phyloP scores from a whole-genome alignment of 768 basidiomycete genomes.

The Postia placenta region DNA sequence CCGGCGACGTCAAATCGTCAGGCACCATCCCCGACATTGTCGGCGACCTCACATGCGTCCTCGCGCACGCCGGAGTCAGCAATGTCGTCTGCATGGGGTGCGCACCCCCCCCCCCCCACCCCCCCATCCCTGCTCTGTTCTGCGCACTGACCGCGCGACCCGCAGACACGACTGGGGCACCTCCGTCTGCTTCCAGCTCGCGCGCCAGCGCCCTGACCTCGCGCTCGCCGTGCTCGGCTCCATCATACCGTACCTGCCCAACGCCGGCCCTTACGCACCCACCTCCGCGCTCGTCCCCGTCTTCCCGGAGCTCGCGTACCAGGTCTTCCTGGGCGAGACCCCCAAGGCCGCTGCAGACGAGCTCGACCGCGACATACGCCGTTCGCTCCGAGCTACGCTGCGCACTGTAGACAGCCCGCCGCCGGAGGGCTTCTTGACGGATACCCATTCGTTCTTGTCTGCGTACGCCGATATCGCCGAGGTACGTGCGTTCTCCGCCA shows the following conservation, averaged over 20 bases:
- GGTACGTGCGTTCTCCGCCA: slow-evolving; percentile 20
- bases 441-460: slow-evolving; percentile 40
- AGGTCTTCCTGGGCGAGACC: slow-evolving; percentile 51
- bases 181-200: slow-evolving; percentile 61
- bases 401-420: slow-evolving; percentile 49
- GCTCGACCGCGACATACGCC: slow-evolving; percentile 48
- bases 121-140: neutral
- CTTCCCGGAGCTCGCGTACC: slow-evolving; percentile 56
- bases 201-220: slow-evolving; percentile 59
- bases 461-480: slow-evolving; percentile 45
- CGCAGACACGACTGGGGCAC: slow-evolving; percentile 74
- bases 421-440: slow-evolving; percentile 48
- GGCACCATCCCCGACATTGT: slow-evolving; percentile 56
- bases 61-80: slow-evolving; percentile 42
- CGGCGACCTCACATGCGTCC: slow-evolving; percentile 56
- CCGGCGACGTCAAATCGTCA: slow-evolving; percentile 53
- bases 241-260: slow-evolving; percentile 60
- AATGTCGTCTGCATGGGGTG: slow-evolving; percentile 62
- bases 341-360: slow-evolving; percentile 45
- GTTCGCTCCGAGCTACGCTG: slow-evolving; percentile 51
- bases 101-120: slow-evolving; percentile 9
- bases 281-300: slow-evolving; percentile 31
- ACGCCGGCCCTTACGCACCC: slow-evolving; percentile 41
- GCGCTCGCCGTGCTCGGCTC: slow-evolving; percentile 53
- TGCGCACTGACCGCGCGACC: neutral